Evolutionary conservation across 306 rosid genomes (phyloP).

Genomic region (Cicer pinnatifidum): DNA sequence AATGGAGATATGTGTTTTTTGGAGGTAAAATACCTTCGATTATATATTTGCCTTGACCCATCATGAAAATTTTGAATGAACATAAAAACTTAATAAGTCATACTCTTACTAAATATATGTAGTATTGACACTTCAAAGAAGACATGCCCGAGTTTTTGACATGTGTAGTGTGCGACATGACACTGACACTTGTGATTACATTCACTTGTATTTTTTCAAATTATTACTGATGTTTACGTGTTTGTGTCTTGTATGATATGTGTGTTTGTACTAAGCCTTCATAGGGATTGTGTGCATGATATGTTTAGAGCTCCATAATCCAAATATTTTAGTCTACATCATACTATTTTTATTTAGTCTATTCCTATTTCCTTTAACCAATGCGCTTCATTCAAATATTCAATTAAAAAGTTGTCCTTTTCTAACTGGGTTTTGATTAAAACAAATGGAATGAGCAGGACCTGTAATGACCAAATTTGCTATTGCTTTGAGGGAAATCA

Average conservation of each 20-base stretch:
- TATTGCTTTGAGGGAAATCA: slow-evolving; percentile 81
- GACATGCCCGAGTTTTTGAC: too few species aligned
- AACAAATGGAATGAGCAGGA: slow-evolving; percentile 54
- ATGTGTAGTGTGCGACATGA: too few species aligned
- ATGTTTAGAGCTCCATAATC: slow-evolving; percentile 1
- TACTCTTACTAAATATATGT: neutral
- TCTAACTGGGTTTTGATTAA: slow-evolving; percentile 8
- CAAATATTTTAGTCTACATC: slow-evolving; percentile 26
- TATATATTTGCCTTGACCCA: neutral
- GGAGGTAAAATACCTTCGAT: slow-evolving; percentile 6
- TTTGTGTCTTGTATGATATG: too few species aligned
- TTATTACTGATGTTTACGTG: too few species aligned
- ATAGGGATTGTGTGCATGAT: slow-evolving; percentile 12
- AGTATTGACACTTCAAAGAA: too few species aligned
- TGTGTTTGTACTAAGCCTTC: too few species aligned
- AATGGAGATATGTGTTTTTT: neutral
- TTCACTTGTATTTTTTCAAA: too few species aligned
- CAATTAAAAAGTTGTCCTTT: neutral
- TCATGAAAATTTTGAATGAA: slow-evolving; percentile 21
- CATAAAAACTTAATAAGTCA: neutral
- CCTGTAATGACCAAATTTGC: slow-evolving; percentile 93
- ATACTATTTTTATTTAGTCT: slow-evolving; percentile 14
- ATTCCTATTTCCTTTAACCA: neutral
- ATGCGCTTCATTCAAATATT: slow-evolving; percentile 2
- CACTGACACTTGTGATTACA: too few species aligned